phyloP scores from a whole-genome alignment of 2,329 filamentous ascomycete species.

The Neurospora sp. region DNA sequence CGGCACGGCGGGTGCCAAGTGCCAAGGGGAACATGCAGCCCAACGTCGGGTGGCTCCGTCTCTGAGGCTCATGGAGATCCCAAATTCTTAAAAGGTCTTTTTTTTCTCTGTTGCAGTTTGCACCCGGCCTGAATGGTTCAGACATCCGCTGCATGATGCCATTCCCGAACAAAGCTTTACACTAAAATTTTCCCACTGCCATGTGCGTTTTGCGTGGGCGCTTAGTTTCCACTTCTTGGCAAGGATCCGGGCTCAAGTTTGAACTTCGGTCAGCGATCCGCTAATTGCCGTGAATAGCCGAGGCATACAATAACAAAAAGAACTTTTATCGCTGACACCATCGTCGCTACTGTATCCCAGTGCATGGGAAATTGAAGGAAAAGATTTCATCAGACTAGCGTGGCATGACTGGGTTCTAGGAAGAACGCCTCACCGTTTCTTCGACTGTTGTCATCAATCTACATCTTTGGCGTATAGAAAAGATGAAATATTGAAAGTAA shows the following conservation, averaged over 20 bases:
- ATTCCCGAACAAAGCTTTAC: neutral
- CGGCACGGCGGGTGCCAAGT: neutral
- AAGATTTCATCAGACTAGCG: neutral
- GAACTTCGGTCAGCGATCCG: neutral
- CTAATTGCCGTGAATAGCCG: constrained; percentile 9
- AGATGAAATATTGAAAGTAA: neutral
- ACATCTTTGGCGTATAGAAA: neutral
- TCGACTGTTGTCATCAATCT: neutral
- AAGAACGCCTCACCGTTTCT: neutral
- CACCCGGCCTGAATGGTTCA: neutral
- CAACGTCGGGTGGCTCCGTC: neutral
- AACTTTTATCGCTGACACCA: neutral
- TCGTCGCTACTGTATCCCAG: neutral
- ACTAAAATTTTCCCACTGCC: neutral
- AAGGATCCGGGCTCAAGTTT: neutral
- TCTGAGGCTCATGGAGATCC: neutral
- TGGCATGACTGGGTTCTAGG: neutral
- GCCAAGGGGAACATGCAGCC: neutral
- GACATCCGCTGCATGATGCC: neutral
- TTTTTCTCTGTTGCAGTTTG: neutral
- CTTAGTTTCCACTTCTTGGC: neutral
- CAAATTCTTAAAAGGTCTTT: neutral
- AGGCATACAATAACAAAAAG: neutral
- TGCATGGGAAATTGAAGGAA: neutral
- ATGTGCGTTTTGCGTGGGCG: neutral